Percentiles rank a stretch among this genome's conserved stretches.
phyloP scores from a whole-genome alignment of 805 yeast species.

The Cyberlindnera lachancei region DNA sequence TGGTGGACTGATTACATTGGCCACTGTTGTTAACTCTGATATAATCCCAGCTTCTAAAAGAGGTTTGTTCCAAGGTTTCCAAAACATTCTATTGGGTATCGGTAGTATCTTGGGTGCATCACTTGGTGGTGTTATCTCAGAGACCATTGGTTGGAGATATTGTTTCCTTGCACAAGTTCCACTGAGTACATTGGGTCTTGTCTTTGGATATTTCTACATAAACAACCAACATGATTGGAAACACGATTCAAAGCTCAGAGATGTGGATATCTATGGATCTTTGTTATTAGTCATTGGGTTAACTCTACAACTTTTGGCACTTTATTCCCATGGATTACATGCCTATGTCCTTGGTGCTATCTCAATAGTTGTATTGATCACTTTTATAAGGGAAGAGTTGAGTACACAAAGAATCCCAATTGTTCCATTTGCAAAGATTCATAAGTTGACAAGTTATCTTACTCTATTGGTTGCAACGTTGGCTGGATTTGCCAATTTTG shows the following conservation, averaged over 20 bases:
- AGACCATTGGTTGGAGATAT: constrained; percentile 34
- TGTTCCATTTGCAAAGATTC: constrained; percentile 26
- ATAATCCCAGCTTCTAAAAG: constrained; percentile 29
- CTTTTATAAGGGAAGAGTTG: constrained; percentile 17
- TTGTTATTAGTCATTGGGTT: constrained; percentile 15
- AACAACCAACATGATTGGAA: constrained; percentile 23
- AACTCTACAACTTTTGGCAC: constrained; percentile 24
- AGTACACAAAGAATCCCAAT: constrained; percentile 26
- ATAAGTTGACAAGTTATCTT: constrained; percentile 19
- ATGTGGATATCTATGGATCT: constrained; percentile 24
- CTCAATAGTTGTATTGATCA: constrained; percentile 11
- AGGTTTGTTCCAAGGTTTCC: constrained; percentile 35
- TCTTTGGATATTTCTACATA: constrained; percentile 23
- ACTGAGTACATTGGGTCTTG: constrained; percentile 24
- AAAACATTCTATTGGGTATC: constrained; percentile 28
- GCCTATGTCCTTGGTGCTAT: constrained; percentile 4
- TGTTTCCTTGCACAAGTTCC: constrained; percentile 31
- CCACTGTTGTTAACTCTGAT: constrained; percentile 33
- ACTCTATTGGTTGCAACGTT: constrained; percentile 26
- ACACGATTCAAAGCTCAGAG: constrained; percentile 9
- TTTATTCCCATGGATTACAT: constrained; percentile 12
- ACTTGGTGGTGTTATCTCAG: constrained; percentile 30
- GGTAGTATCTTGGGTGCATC: constrained; percentile 34
- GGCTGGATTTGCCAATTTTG: constrained; percentile 30
- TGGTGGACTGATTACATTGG: constrained; percentile 32